These are phyloP conservation scores for Verticillium dahliae DNA, from an alignment of 2,329 filamentous ascomycete species.

Conservation along the genomic window DNA sequence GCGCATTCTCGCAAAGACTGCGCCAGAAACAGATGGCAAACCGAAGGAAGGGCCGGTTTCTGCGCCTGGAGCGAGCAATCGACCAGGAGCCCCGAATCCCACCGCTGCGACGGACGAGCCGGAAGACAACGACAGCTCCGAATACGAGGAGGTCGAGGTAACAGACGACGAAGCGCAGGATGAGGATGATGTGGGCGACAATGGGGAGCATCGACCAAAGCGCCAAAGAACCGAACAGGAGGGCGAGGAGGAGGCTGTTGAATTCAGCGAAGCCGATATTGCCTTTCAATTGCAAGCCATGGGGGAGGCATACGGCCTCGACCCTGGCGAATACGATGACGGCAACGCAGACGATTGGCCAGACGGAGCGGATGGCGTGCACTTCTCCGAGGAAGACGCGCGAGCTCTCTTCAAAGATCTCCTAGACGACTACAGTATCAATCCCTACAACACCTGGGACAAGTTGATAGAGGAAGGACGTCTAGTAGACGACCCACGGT, in stretches of 20 bases:
- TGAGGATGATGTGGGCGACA: conserved; percentile 27
- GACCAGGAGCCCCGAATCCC: conserved; percentile 8
- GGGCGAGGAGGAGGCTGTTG: conserved; percentile 53
- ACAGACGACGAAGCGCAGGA: conserved; percentile 40
- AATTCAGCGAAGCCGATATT: conserved; percentile 93
- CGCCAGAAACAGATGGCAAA: conserved; percentile 12
- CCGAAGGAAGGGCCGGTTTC: conserved; percentile 14
- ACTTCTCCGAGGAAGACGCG: conserved; percentile 69
- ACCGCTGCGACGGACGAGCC: conserved; percentile 11
- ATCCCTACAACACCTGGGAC: conserved; percentile 88
- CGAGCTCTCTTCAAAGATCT: conserved; percentile 76
- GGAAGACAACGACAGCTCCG: conserved; percentile 49
- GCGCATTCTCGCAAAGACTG: conserved; percentile 54
- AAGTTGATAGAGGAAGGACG: conserved; percentile 76
- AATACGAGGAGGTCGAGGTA: conserved; percentile 72
- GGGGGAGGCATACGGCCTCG: conserved; percentile 76
- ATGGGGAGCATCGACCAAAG: conserved; percentile 48
- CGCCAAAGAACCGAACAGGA: conserved; percentile 47
- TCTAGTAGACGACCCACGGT: conserved; percentile 79
- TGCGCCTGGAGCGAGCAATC: neutral
- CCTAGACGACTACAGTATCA: conserved; percentile 74
- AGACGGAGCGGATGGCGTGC: conserved; percentile 64
- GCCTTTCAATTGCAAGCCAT: conserved; percentile 86
- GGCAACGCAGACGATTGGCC: conserved; percentile 56
- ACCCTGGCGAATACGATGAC: conserved; percentile 70